These are phyloP conservation scores for Globisporangium spinosum DNA, from an alignment of 352 stramenopile genomes.

Conservation along the genomic window DNA sequence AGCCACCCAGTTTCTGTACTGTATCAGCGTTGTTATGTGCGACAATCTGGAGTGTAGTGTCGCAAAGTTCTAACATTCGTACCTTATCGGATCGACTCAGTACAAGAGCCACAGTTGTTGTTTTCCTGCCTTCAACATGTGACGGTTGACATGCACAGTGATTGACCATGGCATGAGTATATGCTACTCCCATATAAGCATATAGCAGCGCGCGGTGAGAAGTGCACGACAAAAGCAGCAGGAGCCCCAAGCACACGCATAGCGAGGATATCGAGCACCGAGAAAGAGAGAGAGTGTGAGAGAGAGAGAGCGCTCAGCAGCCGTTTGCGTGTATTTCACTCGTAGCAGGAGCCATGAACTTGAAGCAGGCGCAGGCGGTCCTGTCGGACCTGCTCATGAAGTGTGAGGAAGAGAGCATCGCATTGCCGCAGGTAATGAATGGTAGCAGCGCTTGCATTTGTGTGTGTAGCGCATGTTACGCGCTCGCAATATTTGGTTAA, in stretches of 20 bases:
- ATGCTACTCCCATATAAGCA: too few species aligned
- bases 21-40: background rate
- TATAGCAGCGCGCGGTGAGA: background rate
- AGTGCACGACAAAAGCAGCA: too few species aligned
- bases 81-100: background rate
- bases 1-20: too few species aligned
- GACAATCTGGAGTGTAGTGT: background rate
- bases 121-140: background rate
- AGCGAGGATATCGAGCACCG: background rate
- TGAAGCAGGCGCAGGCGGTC: conserved; percentile 41
- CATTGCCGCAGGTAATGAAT: conserved; percentile 34
- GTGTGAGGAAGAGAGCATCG: conserved; percentile 48
- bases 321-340: background rate
- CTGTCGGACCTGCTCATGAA: conserved; percentile 65
- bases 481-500: background rate
- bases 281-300: too few species aligned
- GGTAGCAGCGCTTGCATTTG: background rate
- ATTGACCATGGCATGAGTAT: too few species aligned
- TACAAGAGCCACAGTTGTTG: background rate
- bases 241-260: background rate
- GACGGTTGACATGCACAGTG: background rate
- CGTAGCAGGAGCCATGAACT: conserved; percentile 34
- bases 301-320: background rate
- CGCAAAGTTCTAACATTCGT: background rate
- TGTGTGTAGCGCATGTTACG: background rate